Base-by-base conservation (phyloP, 495 filamentous ascomycete genomes). In the Halenospora varia region DNA sequence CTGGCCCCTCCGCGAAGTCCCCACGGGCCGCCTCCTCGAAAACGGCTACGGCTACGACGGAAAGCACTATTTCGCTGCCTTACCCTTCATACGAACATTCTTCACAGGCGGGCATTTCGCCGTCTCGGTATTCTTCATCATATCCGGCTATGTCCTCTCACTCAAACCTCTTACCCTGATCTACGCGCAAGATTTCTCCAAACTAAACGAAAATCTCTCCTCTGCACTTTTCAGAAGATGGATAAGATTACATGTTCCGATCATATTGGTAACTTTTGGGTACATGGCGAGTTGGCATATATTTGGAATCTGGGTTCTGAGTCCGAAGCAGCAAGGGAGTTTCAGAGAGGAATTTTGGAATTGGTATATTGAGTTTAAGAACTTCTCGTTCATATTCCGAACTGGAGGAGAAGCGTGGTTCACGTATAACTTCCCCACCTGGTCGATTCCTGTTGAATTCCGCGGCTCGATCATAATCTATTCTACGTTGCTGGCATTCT, bases 391-490 rank as follows among this genome's bases (percentile, higher is more conserved):
- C 67, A 54, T 82, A 35, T 83, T 76, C 65, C 75, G 75, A 61
- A 60, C 58, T 48, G 73, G 72, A 13, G 74, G 70, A 13, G 73
- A 73, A 74, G 59, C 62, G 73, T 52, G 75, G 54, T 77, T 82
- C 22, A 67, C 53, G 23, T 86, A 87, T 61, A 84, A 88, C 53
- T 77, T 79, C 3, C 85, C 87, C 56, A 69, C 86, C 1, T 89
- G 86, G 86, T 87, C 85, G 19, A 86, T 89, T 11, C 85, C 86
- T 0, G 76, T 87, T n/a, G 86, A 89, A 63, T 86, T 87, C 60
- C 73, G 79, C 46, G 78, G 77, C 55, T 85, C 81, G 11, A 79
- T 89, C 61, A 71, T 85, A 51, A 70, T 88, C 2, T 89, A 88
- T 67, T 62, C 86, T 29, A 72, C 75, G 1, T 71, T 82, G 22